Evolutionary conservation across 345 rosid species (phyloP).

Genomic region (Gossypium anomalum): DNA sequence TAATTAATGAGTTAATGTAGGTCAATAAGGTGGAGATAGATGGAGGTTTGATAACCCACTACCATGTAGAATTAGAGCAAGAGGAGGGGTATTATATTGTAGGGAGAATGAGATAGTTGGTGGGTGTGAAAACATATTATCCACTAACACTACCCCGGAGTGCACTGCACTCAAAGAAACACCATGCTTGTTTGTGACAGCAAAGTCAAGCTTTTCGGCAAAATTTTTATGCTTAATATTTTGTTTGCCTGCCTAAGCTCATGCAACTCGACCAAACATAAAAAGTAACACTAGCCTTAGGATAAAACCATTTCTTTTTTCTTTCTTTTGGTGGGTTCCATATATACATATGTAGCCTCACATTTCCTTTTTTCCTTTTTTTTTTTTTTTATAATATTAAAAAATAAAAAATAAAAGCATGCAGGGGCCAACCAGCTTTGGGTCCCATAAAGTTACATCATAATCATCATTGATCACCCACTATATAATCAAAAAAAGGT

Average conservation of each 20-base stretch:
- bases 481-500: not conserved
- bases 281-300: conserved; percentile 5
- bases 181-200: conserved; percentile 49
- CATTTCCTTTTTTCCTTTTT: conserved; percentile 21
- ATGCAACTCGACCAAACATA: conserved; percentile 26
- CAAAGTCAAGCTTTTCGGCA: conserved; percentile 94
- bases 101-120: not conserved
- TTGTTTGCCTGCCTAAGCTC: conserved; percentile 23
- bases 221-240: conserved; percentile 21
- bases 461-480: conserved; percentile 22
- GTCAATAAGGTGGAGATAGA: not conserved
- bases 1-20: not conserved
- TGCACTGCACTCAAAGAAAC: conserved; percentile 88
- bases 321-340: conserved; percentile 18
- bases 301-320: not conserved
- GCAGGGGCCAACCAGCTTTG: conserved; percentile 18
- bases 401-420: not conserved
- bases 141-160: conserved; percentile 40
- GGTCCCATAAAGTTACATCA: conserved; percentile 40
- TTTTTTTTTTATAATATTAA: not conserved
- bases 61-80: not conserved
- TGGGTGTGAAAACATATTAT: conserved; percentile 29
- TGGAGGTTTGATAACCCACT: not conserved
- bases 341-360: conserved; percentile 17
- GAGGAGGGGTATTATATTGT: too few species aligned